Conservation (phyloP, 805 yeast species). For the Yamadazyma laniorum region DNA sequence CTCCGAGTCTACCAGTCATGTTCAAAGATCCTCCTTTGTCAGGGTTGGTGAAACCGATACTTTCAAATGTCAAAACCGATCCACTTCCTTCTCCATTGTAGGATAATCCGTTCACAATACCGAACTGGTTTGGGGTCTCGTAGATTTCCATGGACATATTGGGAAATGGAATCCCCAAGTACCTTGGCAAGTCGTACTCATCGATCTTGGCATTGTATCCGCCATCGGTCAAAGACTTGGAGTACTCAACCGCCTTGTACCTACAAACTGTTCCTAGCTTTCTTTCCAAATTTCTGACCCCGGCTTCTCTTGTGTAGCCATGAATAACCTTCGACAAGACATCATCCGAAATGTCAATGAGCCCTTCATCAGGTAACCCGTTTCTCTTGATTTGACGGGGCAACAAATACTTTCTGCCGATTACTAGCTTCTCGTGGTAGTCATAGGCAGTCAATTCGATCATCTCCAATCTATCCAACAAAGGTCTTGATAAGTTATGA, state of each 20-base stretch:
- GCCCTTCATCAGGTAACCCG: conserved; percentile 49
- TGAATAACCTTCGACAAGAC: conserved; percentile 63
- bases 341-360: conserved; percentile 47
- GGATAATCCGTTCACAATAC: conserved; percentile 85
- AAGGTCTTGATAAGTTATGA: conserved; percentile 67
- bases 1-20: conserved; percentile 82
- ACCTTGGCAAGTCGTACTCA: conserved; percentile 58
- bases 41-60: conserved; percentile 49
- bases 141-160: conserved; percentile 29
- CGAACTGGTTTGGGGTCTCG: conserved; percentile 37
- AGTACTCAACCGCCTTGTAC: conserved; percentile 72
- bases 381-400: conserved; percentile 74
- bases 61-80: conserved; percentile 74
- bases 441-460: conserved; percentile 79
- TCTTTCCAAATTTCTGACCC: conserved; percentile 79
- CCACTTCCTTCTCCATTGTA: conserved; percentile 88
- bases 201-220: conserved; percentile 43
- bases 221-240: conserved; percentile 26
- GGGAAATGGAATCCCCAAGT: conserved; percentile 64
- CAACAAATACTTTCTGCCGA: conserved; percentile 64
- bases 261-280: conserved; percentile 75
- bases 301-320: conserved; percentile 79
- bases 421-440: conserved; percentile 69
- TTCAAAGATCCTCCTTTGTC: conserved; percentile 48
- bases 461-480: conserved; percentile 81